phyloP scores from a whole-genome alignment of 2,329 filamentous ascomycete species.

The Exophiala sp. region DNA sequence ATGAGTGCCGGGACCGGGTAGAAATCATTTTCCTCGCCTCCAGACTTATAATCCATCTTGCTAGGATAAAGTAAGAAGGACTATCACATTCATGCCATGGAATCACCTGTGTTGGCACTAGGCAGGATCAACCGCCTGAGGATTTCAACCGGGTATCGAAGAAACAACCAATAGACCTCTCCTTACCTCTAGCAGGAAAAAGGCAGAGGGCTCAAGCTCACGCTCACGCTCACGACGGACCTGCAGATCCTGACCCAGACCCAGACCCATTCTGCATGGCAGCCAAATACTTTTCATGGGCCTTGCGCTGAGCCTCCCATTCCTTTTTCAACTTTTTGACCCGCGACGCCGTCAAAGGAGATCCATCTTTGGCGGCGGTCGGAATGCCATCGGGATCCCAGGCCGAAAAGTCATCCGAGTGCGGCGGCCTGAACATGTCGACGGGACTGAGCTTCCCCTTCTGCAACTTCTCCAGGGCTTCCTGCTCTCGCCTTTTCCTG shows the following conservation, averaged over 20 bases:
- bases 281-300: slow-evolving; percentile 58
- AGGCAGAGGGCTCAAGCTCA: too few relatives aligned
- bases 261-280: slow-evolving; percentile 14
- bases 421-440: slow-evolving; percentile 52
- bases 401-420: slow-evolving; percentile 58
- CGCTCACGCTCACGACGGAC: too few relatives aligned
- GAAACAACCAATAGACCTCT: slow-evolving; percentile 4
- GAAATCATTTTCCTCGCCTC: too few relatives aligned
- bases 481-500: slow-evolving; percentile 53
- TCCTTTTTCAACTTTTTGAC: slow-evolving; percentile 80
- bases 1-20: too few relatives aligned
- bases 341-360: slow-evolving; percentile 72
- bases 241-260: too few relatives aligned
- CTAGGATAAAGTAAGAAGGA: too few relatives aligned
- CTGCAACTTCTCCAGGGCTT: slow-evolving; percentile 47
- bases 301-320: slow-evolving; percentile 85
- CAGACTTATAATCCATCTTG: too few relatives aligned
- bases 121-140: too few relatives aligned
- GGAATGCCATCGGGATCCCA: slow-evolving; percentile 83
- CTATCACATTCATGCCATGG: too few relatives aligned
- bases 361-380: slow-evolving; percentile 67
- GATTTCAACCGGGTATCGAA: background rate
- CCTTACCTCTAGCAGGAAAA: too few relatives aligned
- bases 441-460: slow-evolving; percentile 53
- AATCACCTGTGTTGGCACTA: too few relatives aligned